Base-by-base conservation (phyloP, 768 basidiomycete genomes). In the Lactarius hengduanensis region DNA sequence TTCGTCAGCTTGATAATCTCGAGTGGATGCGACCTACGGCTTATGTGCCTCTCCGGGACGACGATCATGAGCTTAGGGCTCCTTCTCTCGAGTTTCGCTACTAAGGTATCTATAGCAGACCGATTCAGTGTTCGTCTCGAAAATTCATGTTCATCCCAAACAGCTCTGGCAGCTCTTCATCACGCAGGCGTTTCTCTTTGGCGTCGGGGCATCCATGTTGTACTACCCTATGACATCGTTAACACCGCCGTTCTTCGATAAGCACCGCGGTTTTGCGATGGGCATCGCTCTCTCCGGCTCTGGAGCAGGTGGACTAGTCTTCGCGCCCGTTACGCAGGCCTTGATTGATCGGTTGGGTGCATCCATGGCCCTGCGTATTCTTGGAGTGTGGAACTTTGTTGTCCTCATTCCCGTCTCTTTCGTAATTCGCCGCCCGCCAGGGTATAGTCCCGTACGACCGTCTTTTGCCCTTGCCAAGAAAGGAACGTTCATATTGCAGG, bases 241-340 rank as follows among this genome's bases (percentile, higher is more conserved):
- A 22, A 78, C 79, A 0, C 81, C 81, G 2, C 70, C 74, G 26
- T 81, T 77, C 69, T 82, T 82, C 59, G 78, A 80, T 64, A 73
- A 76, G n/a, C 77, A 80, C 61, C 78, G 80, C 8, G 81, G 80
- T 18, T 78, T 80, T 40, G 81, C 81, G 0, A 78, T 81, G 77
- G 80, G 80, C 0, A 65, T 79, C 63, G 76, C 81, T 11, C 76
- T 81, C 20, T 73, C 80, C 0, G 81, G 80, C 4, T 74, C 74
- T 11, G 80, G 80, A 3, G 71, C 79, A 3, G 81, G 81, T n/a
- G 81, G 81, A 5, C 75, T 82, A 4, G 77, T 81, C 8, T 74
- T 81, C 28, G 79, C 80, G 0, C 79, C 78, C 0, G 78, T 78
- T 7, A 71, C 79, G 7, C 78, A 79, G 57, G 8, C 70, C 1